phyloP scores from a whole-genome alignment of 169 alveolate species.

The Plasmodium gaboni region DNA sequence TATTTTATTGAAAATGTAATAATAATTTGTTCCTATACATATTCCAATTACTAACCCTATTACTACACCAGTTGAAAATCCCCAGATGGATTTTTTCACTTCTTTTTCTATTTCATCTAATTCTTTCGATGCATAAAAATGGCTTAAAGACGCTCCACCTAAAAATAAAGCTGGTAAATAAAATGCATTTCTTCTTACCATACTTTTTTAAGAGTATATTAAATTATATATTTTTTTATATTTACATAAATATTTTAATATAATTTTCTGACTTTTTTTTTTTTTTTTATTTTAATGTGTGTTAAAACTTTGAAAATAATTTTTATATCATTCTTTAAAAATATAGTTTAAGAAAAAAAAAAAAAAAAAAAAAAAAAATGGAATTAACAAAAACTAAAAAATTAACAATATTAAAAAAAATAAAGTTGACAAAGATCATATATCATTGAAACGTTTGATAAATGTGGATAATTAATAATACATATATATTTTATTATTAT shows the following conservation, averaged over 20 bases:
- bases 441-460: no score
- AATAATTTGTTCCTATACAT: conserved; percentile 74
- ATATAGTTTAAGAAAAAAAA: not conserved
- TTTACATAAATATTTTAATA: conserved; percentile 15
- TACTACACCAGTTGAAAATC: conserved; percentile 76
- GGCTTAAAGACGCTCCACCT: conserved; percentile 77
- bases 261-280: conserved; percentile 1
- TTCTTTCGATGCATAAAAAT: conserved; percentile 73
- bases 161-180: conserved; percentile 73
- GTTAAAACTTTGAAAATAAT: not conserved
- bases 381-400: no score
- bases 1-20: conserved; percentile 72
- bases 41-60: conserved; percentile 75
- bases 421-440: no score
- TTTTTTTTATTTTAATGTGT: not conserved
- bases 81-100: conserved; percentile 72
- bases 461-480: no score
- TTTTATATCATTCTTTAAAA: conserved; percentile 2
- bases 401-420: no score
- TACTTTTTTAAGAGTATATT: conserved; percentile 40
- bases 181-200: conserved; percentile 58
- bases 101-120: conserved; percentile 77
- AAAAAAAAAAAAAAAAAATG: not conserved
- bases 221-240: conserved; percentile 2
- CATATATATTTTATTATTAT: no score